These are phyloP conservation scores for Daldinia vernicosa DNA, from an alignment of 495 filamentous ascomycete species.

Conservation along the genomic window DNA sequence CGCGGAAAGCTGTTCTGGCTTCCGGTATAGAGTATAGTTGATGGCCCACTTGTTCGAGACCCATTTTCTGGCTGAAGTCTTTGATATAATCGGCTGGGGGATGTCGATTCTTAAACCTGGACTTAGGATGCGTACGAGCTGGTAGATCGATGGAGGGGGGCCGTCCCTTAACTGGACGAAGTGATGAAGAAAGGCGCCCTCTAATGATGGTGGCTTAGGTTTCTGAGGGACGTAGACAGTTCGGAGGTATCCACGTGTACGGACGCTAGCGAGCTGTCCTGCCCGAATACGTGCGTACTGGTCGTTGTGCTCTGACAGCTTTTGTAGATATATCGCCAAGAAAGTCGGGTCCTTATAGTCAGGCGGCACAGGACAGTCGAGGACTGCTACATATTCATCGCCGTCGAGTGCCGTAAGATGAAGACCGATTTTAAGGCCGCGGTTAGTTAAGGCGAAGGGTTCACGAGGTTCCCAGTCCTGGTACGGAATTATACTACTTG, in stretches of 20 bases:
- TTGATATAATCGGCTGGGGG: background rate
- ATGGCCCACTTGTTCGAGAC: background rate
- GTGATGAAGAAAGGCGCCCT: background rate
- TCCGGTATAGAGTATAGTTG: background rate
- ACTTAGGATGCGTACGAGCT: background rate
- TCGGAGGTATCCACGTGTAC: background rate
- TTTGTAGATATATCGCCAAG: background rate
- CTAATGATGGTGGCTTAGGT: background rate
- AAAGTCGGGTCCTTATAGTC: background rate
- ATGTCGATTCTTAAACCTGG: background rate
- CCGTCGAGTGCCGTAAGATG: constrained; percentile 5
- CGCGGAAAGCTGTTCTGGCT: constrained; percentile 7
- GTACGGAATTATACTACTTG: constrained; percentile 13
- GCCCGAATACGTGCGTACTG: background rate
- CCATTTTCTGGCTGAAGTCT: background rate
- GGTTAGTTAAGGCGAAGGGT: constrained; percentile 23
- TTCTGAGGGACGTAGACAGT: background rate
- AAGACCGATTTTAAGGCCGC: constrained; percentile 20
- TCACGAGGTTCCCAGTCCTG: constrained; percentile 29
- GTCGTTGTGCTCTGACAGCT: background rate
- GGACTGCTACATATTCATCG: background rate
- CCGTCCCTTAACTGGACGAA: background rate
- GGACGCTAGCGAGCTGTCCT: background rate
- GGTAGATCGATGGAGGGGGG: background rate
- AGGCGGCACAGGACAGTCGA: background rate